Evolutionary conservation across 1,139 yeast species (phyloP).

Genomic region (Pichia sp.): DNA sequence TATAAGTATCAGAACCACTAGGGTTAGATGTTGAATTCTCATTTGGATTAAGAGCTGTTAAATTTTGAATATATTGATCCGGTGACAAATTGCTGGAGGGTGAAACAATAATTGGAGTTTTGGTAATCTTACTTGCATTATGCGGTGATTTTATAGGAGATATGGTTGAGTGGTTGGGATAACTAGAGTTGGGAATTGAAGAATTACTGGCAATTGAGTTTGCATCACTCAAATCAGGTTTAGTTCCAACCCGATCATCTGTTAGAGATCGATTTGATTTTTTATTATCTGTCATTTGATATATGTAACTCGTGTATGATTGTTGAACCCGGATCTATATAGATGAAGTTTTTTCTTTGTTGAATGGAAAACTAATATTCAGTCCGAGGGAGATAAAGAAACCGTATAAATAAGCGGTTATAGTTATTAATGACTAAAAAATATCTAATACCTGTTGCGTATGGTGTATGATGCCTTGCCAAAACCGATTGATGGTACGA

Average conservation of each 20-base stretch:
- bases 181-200: neutral
- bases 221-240: neutral
- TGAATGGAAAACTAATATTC: neutral
- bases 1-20: conserved; percentile 9
- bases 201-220: neutral
- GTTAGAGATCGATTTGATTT: neutral
- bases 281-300: neutral
- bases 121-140: neutral
- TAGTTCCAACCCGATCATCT: neutral
- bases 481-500: neutral
- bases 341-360: neutral
- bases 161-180: neutral
- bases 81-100: conserved; percentile 4
- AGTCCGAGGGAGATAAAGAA: neutral
- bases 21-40: neutral
- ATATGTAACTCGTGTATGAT: neutral
- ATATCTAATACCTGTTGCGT: neutral
- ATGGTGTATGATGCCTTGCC: neutral
- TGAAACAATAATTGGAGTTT: conserved; percentile 1
- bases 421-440: neutral
- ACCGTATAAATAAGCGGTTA: neutral
- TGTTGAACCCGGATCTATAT: neutral
- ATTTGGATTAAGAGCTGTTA: conserved; percentile 4
- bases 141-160: neutral
- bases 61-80: neutral